Conservation (phyloP, 805 yeast species). For the Priceomyces medius region DNA sequence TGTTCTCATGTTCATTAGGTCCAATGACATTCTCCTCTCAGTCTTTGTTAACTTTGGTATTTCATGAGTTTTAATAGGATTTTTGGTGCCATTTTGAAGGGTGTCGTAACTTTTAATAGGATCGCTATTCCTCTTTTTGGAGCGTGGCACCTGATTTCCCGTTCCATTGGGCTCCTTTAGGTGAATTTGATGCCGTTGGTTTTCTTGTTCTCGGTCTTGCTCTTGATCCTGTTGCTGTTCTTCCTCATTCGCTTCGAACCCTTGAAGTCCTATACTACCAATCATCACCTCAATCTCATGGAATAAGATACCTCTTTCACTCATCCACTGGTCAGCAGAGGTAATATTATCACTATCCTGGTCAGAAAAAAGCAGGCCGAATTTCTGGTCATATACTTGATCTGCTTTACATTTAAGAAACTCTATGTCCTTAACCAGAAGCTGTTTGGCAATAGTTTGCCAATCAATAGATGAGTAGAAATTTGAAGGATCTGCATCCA, state of each 20-base stretch:
- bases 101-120: not conserved
- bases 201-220: not conserved
- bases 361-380: conserved; percentile 4
- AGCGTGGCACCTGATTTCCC: not conserved
- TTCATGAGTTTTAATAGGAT: conserved; percentile 3
- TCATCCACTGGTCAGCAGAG: conserved; percentile 6
- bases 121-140: not conserved
- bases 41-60: conserved; percentile 20
- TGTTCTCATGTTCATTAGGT: conserved; percentile 23
- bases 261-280: conserved; percentile 7
- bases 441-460: conserved; percentile 11
- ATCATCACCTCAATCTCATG: conserved; percentile 13
- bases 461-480: conserved; percentile 21
- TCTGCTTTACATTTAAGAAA: conserved; percentile 20
- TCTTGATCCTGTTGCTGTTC: not conserved
- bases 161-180: not conserved
- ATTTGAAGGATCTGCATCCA: conserved; percentile 8
- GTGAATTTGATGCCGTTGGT: not conserved
- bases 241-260: conserved; percentile 3
- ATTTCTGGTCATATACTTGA: conserved; percentile 18
- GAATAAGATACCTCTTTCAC: conserved; percentile 7
- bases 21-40: conserved; percentile 27
- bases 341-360: conserved; percentile 7
- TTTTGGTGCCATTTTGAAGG: not conserved
- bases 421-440: conserved; percentile 16